Conservation (phyloP, 495 filamentous ascomycete genomes). For the Podospora pseudocomata region DNA sequence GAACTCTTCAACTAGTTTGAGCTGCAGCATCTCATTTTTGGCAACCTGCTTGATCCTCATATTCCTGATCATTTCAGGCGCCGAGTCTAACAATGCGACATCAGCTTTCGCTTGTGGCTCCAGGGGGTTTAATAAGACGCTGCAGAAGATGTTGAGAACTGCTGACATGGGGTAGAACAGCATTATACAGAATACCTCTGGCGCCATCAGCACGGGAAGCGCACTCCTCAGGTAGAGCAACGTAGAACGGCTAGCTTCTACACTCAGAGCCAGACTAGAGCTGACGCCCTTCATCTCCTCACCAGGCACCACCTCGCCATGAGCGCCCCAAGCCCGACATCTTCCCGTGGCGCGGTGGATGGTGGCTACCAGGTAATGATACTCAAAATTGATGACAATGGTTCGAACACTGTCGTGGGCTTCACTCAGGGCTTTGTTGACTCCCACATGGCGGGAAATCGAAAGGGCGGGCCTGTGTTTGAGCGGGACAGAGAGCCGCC, state of each 20-base stretch:
- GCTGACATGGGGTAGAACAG: conserved; percentile 54
- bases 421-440: conserved; percentile 3
- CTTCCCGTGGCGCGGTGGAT: conserved; percentile 52
- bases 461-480: conserved; percentile 45
- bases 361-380: conserved; percentile 49
- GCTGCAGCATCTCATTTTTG: conserved; percentile 43
- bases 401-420: conserved; percentile 36
- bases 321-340: conserved; percentile 34
- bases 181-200: conserved; percentile 47
- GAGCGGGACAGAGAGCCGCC: conserved; percentile 45
- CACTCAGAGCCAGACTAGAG: conserved; percentile 47
- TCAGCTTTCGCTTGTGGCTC: conserved; percentile 45
- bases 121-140: conserved; percentile 47
- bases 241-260: conserved; percentile 52
- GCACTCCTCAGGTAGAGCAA: conserved; percentile 44
- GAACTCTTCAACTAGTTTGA: conserved; percentile 49
- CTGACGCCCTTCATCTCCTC: conserved; percentile 44
- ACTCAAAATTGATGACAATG: conserved; percentile 48
- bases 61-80: conserved; percentile 42
- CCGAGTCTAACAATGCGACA: conserved; percentile 39
- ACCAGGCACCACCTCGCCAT: conserved; percentile 19
- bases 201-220: conserved; percentile 37
- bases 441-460: conserved; percentile 29
- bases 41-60: conserved; percentile 41
- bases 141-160: conserved; percentile 49